Evolutionary conservation across 805 yeast species (phyloP).

Genomic region (Barnettozyma sp.): DNA sequence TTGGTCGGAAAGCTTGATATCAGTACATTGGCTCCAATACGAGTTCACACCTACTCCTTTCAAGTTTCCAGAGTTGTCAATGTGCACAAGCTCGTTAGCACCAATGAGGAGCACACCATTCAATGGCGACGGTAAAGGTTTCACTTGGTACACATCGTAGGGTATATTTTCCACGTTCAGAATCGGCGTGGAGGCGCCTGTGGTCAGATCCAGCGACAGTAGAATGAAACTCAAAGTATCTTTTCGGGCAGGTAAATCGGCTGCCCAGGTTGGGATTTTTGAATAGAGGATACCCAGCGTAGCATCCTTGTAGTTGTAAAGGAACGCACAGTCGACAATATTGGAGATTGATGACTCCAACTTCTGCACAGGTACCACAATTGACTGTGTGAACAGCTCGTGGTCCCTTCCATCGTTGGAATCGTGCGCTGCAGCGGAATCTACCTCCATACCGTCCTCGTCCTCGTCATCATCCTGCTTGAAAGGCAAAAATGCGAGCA

Average conservation of each 20-base stretch:
- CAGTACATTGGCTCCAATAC: constrained; percentile 37
- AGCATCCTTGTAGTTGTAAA: constrained; percentile 73
- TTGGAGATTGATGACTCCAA: constrained; percentile 52
- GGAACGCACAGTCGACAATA: constrained; percentile 64
- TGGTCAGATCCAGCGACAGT: constrained; percentile 56
- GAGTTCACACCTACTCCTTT: constrained; percentile 58
- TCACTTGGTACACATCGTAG: constrained; percentile 58
- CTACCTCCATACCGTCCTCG: constrained; percentile 21
- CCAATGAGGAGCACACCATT: constrained; percentile 70
- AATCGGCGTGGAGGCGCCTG: constrained; percentile 52
- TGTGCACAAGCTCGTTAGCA: constrained; percentile 66
- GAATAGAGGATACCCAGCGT: constrained; percentile 65
- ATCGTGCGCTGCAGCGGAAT: too few species aligned
- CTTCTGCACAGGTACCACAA: constrained; percentile 47
- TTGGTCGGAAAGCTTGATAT: constrained; percentile 39
- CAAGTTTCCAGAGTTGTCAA: constrained; percentile 69
- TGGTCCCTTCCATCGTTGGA: too few species aligned
- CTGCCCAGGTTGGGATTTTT: constrained; percentile 70
- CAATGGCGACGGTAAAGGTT: constrained; percentile 58
- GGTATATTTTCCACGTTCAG: constrained; percentile 61
- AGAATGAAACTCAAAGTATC: constrained; percentile 60
- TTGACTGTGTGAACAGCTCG: constrained; percentile 34
- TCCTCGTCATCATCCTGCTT: constrained; percentile 28
- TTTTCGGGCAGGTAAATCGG: constrained; percentile 50
- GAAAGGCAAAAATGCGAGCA: constrained; percentile 68